Percentiles rank a stretch among this genome's conserved stretches.
These are phyloP conservation scores for Pseudocercospora macadamiae DNA, from an alignment of 2,329 filamentous ascomycete species.

Conservation along the genomic window DNA sequence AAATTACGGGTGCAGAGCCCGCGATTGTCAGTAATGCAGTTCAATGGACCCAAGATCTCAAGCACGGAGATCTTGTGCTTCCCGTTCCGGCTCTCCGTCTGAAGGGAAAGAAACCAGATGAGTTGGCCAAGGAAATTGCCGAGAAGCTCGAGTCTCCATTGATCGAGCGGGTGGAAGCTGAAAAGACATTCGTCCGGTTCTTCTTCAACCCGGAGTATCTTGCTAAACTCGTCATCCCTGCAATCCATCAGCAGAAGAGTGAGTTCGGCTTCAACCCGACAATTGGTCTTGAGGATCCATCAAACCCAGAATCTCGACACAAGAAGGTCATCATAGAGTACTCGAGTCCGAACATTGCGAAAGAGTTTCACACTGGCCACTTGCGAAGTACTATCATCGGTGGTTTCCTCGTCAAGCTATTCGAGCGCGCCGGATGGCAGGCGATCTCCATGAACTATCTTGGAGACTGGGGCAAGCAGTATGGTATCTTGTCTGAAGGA, in stretches of 20 bases:
- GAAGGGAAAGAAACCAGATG: slow-evolving; percentile 65
- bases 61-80: slow-evolving; percentile 80
- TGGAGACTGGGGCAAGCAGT: slow-evolving; percentile 79
- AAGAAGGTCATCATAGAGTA: slow-evolving; percentile 79
- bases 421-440: slow-evolving; percentile 70
- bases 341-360: slow-evolving; percentile 83
- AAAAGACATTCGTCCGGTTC: slow-evolving; percentile 74
- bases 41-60: slow-evolving; percentile 76
- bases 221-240: slow-evolving; percentile 67
- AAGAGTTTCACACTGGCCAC: slow-evolving; percentile 77
- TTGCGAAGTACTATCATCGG: slow-evolving; percentile 77
- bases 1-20: slow-evolving; percentile 70
- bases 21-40: slow-evolving; percentile 74
- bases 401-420: slow-evolving; percentile 70
- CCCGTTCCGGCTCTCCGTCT: slow-evolving; percentile 78
- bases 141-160: slow-evolving; percentile 66
- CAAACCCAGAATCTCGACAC: slow-evolving; percentile 61
- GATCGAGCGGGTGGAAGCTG: slow-evolving; percentile 68
- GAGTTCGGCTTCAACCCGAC: slow-evolving; percentile 67
- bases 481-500: slow-evolving; percentile 70
- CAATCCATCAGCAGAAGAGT: slow-evolving; percentile 64
- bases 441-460: slow-evolving; percentile 74
- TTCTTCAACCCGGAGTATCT: slow-evolving; percentile 75
- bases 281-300: slow-evolving; percentile 63
- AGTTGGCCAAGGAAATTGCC: slow-evolving; percentile 58